These are phyloP conservation scores for Pseudomassariella vexata DNA, from an alignment of 2,329 filamentous ascomycete species.

Conservation along the genomic window DNA sequence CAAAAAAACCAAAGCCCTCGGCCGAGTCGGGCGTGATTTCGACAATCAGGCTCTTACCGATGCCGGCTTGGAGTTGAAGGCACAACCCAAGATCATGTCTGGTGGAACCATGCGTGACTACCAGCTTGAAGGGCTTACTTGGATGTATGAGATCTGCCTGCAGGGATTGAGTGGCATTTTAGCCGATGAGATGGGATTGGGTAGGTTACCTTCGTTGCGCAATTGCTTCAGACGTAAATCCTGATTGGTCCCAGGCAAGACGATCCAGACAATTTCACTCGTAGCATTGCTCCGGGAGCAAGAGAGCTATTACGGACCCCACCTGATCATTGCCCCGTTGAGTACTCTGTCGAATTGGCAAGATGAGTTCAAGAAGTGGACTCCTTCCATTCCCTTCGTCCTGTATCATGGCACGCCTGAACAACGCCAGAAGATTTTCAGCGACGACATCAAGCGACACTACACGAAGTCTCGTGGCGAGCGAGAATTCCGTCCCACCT, in stretches of 20 bases:
- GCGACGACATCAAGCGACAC: constrained; percentile 62
- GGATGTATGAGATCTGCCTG: constrained; percentile 77
- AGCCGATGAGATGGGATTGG: constrained; percentile 89
- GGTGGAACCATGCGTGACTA: constrained; percentile 92
- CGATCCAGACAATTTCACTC: constrained; percentile 82
- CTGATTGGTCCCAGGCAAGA: constrained; percentile 68
- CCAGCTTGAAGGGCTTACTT: constrained; percentile 88
- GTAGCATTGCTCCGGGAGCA: constrained; percentile 84
- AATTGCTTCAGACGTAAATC: not conserved
- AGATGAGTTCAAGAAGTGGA: constrained; percentile 87
- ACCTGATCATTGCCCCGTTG: constrained; percentile 82
- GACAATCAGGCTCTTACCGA: constrained; percentile 56
- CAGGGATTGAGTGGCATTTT: constrained; percentile 89
- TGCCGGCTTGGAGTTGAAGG: constrained; percentile 69
- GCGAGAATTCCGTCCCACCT: constrained; percentile 49
- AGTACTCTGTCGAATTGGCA: constrained; percentile 96
- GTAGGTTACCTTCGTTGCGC: no score
- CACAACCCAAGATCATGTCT: constrained; percentile 78
- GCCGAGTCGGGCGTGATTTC: constrained; percentile 54
- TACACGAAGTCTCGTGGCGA: no score
- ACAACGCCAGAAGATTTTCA: constrained; percentile 71
- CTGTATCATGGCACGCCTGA: constrained; percentile 84
- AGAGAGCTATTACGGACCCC: constrained; percentile 76
- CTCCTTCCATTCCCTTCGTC: constrained; percentile 78
- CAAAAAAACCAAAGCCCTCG: constrained; percentile 57